These are phyloP conservation scores for Pseudotsuga menziesii DNA, from an alignment of 75 land plant species.

Conservation along the genomic window DNA sequence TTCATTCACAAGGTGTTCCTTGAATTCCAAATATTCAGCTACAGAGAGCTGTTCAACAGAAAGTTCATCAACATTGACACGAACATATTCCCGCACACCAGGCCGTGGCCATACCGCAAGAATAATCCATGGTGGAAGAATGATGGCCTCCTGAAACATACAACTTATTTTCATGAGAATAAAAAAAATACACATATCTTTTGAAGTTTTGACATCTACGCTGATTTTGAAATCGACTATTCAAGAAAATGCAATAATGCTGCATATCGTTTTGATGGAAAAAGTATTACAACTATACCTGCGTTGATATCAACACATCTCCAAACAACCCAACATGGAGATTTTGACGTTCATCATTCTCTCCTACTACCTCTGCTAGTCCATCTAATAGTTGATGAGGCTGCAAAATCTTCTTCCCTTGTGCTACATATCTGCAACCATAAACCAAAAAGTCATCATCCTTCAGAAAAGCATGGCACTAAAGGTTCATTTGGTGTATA, in stretches of 20 bases:
- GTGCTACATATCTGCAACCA: constrained; percentile 34
- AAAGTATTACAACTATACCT: constrained; percentile 32
- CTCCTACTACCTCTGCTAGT: constrained; percentile 15
- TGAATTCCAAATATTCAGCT: constrained; percentile 70
- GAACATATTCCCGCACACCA: constrained; percentile 80
- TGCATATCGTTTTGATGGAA: not conserved
- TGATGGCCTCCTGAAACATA: constrained; percentile 72
- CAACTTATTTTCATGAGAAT: not conserved
- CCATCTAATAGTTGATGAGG: constrained; percentile 51
- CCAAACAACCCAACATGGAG: constrained; percentile 45
- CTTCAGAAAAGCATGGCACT: no score
- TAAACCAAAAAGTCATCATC: no score
- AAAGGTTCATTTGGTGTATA: no score
- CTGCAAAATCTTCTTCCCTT: constrained; percentile 49
- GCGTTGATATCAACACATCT: constrained; percentile 37
- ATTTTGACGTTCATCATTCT: constrained; percentile 8
- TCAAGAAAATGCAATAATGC: not conserved
- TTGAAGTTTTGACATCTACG: not conserved
- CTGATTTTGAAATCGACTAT: not conserved
- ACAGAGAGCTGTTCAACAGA: constrained; percentile 47
- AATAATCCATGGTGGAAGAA: constrained; percentile 75
- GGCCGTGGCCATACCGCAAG: constrained; percentile 79
- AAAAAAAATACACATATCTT: not conserved
- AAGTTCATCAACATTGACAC: constrained; percentile 70
- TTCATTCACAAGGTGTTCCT: constrained; percentile 69